phyloP scores from a whole-genome alignment of 495 filamentous ascomycete genomes.

The Cryomyces antarcticus region DNA sequence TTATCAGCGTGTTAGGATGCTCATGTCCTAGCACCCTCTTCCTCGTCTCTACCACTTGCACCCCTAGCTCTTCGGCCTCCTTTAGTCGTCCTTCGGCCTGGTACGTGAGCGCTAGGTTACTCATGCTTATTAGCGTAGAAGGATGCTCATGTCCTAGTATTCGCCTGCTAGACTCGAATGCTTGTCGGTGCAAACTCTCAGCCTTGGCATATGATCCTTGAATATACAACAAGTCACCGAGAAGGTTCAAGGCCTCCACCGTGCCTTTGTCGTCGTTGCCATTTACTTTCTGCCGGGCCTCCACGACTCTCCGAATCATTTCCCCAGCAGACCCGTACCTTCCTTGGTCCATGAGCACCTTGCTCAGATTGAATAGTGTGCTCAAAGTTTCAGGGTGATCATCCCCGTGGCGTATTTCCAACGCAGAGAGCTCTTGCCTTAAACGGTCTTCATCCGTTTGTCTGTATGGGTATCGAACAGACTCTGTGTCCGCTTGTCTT shows the following conservation, averaged over 20 bases:
- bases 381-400: constrained; percentile 2
- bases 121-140: constrained; percentile 3
- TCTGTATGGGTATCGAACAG: constrained; percentile 4
- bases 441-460: constrained; percentile 6
- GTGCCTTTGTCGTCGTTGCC: constrained; percentile 1
- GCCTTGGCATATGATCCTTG: neutral
- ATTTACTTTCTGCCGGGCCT: constrained; percentile 1
- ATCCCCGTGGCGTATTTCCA: constrained; percentile 1
- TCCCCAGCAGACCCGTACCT: constrained; percentile 8
- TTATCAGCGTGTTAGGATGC: neutral
- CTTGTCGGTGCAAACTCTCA: neutral
- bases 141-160: constrained; percentile 7
- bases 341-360: constrained; percentile 6
- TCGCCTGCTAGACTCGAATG: constrained; percentile 1
- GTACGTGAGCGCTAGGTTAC: neutral
- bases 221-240: constrained; percentile 1
- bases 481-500: neutral
- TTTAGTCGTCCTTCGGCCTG: constrained; percentile 3
- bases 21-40: constrained; percentile 3
- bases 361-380: constrained; percentile 3
- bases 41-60: constrained; percentile 3
- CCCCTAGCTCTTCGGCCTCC: constrained; percentile 8
- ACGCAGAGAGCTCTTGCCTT: constrained; percentile 3
- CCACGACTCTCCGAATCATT: constrained; percentile 4
- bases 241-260: constrained; percentile 4